Base-by-base conservation (phyloP, 352 stramenopile genomes). In the Globisporangium camurandrum region DNA sequence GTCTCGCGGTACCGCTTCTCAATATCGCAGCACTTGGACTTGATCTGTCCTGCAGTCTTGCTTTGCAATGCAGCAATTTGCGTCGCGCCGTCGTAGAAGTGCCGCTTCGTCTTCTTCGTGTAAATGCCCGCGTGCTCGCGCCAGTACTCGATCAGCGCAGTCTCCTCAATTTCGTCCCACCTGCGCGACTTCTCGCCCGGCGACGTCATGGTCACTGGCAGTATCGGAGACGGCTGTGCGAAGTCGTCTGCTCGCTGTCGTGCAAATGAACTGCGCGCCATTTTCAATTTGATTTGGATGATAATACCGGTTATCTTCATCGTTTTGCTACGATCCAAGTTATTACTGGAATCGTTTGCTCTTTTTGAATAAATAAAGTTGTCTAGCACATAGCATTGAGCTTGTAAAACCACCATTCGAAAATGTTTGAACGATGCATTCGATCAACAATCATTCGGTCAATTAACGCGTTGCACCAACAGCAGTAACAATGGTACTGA, bases 1-100 rank as follows among this genome's bases (percentile, higher is more conserved):
- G 28, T 57, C 24, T 61, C 40, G 11, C 33, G 40, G 26, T 61
- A 61, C n/a, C 54, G 54, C 40, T 56, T 56, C 54, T 61, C 54
- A 12, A 47, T 51, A 34, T 61, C 54, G 33, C 46, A 57, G 48
- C 47, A 61, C 41, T 61, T 61, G 39, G 54, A 61, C 30, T 56
- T 51, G 47, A 61, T 56, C 48, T 61, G 54, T 26, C 24, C 34
- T 8, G 37, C 16, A 9, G 33, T 51, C 48, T 61, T 61, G 48
- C 41, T 36, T n/a, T 28, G 33, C 47, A 61, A 48, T 27, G 39
- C 54, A 17, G 54, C 40, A 30, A 57, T 31, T n/a, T 16, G 47
- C 33, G 42, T 36, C 2, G 54, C 54, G 27, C 33, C 34, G 33
- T 56, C 37, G 27, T 57, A 61, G 54, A 61, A 61, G 31, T 51